Conservation (phyloP, 192 early-diverging fungal species). For the Jimgerdemannia flammicorona region DNA sequence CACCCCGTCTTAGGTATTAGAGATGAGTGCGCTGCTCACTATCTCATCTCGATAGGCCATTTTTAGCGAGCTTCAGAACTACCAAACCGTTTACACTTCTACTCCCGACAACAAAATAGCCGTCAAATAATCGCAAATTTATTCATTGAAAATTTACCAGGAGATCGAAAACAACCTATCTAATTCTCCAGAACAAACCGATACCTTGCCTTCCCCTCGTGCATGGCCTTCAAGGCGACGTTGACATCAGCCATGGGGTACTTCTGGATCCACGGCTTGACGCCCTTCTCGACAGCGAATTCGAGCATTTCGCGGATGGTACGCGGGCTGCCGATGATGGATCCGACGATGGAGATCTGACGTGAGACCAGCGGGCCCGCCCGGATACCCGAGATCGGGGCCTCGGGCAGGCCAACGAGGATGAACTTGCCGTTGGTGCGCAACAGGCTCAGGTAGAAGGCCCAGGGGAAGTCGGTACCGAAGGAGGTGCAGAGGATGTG, state of each 20-base stretch:
- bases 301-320: slow-evolving; percentile 60
- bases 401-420: slow-evolving; percentile 60
- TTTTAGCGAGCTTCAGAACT: too few relatives aligned
- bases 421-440: slow-evolving; percentile 51
- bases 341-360: slow-evolving; percentile 56
- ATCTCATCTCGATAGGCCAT: too few relatives aligned
- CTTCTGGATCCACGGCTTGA: slow-evolving; percentile 60
- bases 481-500: slow-evolving; percentile 22
- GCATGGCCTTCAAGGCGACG: slow-evolving; percentile 57
- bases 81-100: too few relatives aligned
- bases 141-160: too few relatives aligned
- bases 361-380: slow-evolving; percentile 35
- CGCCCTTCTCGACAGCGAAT: slow-evolving; percentile 58
- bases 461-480: slow-evolving; percentile 14
- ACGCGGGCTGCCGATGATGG: slow-evolving; percentile 59
- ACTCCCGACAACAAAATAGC: too few relatives aligned
- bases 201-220: slow-evolving; percentile 61
- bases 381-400: slow-evolving; percentile 36
- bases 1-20: too few relatives aligned
- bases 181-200: slow-evolving; percentile 69
- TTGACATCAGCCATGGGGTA: slow-evolving; percentile 62
- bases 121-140: too few relatives aligned
- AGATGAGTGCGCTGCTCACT: too few relatives aligned
- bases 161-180: not conserved
- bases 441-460: slow-evolving; percentile 3